Base-by-base conservation (phyloP, 305 asterid species). In the Coffea humblotiana region DNA sequence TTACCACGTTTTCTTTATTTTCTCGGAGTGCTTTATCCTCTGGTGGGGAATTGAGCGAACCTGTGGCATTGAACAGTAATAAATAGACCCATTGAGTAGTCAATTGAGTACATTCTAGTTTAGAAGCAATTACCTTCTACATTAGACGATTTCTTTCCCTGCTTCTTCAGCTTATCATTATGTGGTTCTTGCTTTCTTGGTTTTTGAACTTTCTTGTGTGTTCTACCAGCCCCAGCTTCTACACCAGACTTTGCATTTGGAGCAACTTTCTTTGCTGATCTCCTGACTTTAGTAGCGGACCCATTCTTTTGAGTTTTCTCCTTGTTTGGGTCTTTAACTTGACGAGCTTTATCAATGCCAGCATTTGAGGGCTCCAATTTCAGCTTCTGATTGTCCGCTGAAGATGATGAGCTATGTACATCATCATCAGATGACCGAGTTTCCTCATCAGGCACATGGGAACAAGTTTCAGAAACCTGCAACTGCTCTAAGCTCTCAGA, bases 1-100 rank as follows among this genome's bases (percentile, higher is more conserved):
- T 74, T 84, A 94, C 98, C 95, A 88, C 67, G 82, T 94, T 94
- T 83, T 94, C 98, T 85, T 94, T 93, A 86, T 93, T 87, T 67
- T 93, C 98, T 85, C 88, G 85, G 78, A 83, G 88, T 82, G 81
- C 74, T 77, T 85, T 88, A 78, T 88, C 82, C 45, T 51, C 87
- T 61, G 89, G 83, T 47, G 88, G 82, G 76, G 91, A 74, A 71
- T 83, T 77, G 65, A 80, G 68, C 61, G 84, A 80, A 78, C 86
- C 98, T 88, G 85, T 74, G 80, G 75, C 76, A 79, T 82, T 40
- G 32, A 73, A 71, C 61, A 77, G 73, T 54, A 45, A 72, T 43
- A 54, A n/a, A 58, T 23, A 49, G 68, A 71, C 78, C 5, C 16
- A 65, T 29, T 18, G 52, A 69, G 56, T 66, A 29, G 16, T 16